Percentiles rank a stretch among this genome's conserved stretches.
These are phyloP conservation scores for Melampsora americana DNA, from an alignment of 1,284 basidiomycete genomes.

Conservation along the genomic window DNA sequence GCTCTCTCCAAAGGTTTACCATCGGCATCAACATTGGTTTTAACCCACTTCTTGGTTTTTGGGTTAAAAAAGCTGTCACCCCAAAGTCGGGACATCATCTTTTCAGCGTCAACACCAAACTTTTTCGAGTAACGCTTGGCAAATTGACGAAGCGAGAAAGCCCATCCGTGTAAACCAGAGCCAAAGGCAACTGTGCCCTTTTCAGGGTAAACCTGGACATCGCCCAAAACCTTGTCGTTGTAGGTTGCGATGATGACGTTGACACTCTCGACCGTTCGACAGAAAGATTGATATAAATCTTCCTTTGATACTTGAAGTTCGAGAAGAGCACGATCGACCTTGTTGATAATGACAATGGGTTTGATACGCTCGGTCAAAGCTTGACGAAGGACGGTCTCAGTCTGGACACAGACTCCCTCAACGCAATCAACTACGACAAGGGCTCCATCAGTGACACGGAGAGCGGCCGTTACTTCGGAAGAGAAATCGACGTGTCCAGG, in stretches of 20 bases:
- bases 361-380: slow-evolving; percentile 98
- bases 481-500: slow-evolving; percentile 99
- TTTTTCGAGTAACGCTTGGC: slow-evolving; percentile 93
- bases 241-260: slow-evolving; percentile 99
- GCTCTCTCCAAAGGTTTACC: slow-evolving; percentile 78
- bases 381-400: slow-evolving; percentile 98
- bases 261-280: slow-evolving; percentile 93
- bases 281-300: slow-evolving; percentile 96
- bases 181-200: slow-evolving; percentile 98
- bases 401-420: slow-evolving; percentile 99
- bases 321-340: slow-evolving; percentile 98
- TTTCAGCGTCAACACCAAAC: slow-evolving; percentile 97
- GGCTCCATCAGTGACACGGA: slow-evolving; percentile 92
- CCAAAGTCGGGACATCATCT: slow-evolving; percentile 98
- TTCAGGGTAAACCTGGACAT: slow-evolving; percentile 98
- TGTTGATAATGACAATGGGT: slow-evolving; percentile 99
- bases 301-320: slow-evolving; percentile 98
- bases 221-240: slow-evolving; percentile 88
- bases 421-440: slow-evolving; percentile 96
- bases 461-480: slow-evolving; percentile 97
- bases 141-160: slow-evolving; percentile 98
- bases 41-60: slow-evolving; percentile 94
- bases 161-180: slow-evolving; percentile 99
- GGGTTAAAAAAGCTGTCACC: slow-evolving; percentile 99
- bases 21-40: slow-evolving; percentile 71